Evolutionary conservation across 176 grass and related monocot species (phyloP), one percentile per base, ranked within the genome.

Genomic region (Carex pumila): DNA sequence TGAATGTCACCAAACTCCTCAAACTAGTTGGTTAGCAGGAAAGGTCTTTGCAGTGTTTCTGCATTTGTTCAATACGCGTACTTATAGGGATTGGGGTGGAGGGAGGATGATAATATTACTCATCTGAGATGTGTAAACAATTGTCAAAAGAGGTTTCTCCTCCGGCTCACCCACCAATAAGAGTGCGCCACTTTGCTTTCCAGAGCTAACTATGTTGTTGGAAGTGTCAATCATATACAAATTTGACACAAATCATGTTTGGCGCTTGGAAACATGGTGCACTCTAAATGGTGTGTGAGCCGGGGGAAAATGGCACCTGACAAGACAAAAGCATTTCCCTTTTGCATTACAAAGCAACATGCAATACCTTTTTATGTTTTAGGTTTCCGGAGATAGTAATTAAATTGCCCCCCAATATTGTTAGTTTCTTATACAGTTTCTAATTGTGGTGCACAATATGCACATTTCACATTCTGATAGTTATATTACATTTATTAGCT

Each of bases 401-500:
- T 29, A 52, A 39, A 68, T 71, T 19, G 15, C 37, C 22, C 25
- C 50, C 25, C 50, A 77, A 32, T 30, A 32, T 54, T 76, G 21
- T 76, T 31, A 54, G 15, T 52, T 55, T 77, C 70, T 50, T 7
- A 13, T 31, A 76, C 7, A 52, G 12, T 29, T 75, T 14, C 6
- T 1, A 22, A 22, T 61, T 29, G 7, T 31, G 12, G 14, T 32
- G 49, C 25, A 54, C 31, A 69, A 50, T 31, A 52, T 6, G 12
- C 14, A 17, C 6, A 57, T 32, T 18, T 78, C 14, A 32, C 12
- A 14, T 56, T 56, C 5, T 77, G 50, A 56, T 77, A 31, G 12
- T 49, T 17, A 76, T 55, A 76, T 76, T 31, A 76, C 71, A 77
- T 55, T 45, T 77, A 31, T 32, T 76, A 29, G 73, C 22, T 78